phyloP scores from a whole-genome alignment of 1,284 basidiomycete species.

The Austroboletus olivaceoglutinosus region DNA sequence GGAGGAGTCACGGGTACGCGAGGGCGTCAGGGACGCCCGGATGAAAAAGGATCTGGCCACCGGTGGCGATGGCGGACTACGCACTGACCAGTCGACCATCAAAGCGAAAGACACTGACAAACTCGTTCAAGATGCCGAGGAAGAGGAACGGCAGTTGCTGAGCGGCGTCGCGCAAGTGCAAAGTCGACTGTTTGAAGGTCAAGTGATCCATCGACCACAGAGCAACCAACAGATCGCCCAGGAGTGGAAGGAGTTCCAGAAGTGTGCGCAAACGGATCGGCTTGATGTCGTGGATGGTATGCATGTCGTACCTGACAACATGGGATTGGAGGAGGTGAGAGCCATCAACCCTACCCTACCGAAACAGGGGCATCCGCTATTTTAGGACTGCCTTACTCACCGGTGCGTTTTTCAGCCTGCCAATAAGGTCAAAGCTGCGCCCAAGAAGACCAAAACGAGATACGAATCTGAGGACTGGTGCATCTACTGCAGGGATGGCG shows the following conservation, averaged over 20 bases:
- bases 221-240: slow-evolving; percentile 42
- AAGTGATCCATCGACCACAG: slow-evolving; percentile 38
- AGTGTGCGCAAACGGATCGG: slow-evolving; percentile 41
- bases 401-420: slow-evolving; percentile 14
- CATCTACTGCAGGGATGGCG: slow-evolving; percentile 57
- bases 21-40: slow-evolving; percentile 41
- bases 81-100: slow-evolving; percentile 17
- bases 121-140: slow-evolving; percentile 47
- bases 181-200: slow-evolving; percentile 58
- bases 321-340: slow-evolving; percentile 33
- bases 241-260: slow-evolving; percentile 47
- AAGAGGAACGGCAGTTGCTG: slow-evolving; percentile 52
- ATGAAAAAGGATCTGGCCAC: slow-evolving; percentile 38
- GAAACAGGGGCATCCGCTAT: not conserved
- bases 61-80: slow-evolving; percentile 8
- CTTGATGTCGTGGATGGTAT: slow-evolving; percentile 47
- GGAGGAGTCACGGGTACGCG: slow-evolving; percentile 40
- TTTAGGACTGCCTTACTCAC: slow-evolving; percentile 3
- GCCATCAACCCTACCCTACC: too few relatives aligned
- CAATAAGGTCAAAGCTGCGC: slow-evolving; percentile 1
- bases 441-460: slow-evolving; percentile 33
- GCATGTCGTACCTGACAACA: slow-evolving; percentile 38
- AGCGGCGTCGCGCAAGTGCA: slow-evolving; percentile 56
- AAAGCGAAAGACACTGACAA: slow-evolving; percentile 28
- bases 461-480: slow-evolving; percentile 56